Base-by-base conservation (phyloP, 2,329 filamentous ascomycete species). In the Cordyceps tenuipes region DNA sequence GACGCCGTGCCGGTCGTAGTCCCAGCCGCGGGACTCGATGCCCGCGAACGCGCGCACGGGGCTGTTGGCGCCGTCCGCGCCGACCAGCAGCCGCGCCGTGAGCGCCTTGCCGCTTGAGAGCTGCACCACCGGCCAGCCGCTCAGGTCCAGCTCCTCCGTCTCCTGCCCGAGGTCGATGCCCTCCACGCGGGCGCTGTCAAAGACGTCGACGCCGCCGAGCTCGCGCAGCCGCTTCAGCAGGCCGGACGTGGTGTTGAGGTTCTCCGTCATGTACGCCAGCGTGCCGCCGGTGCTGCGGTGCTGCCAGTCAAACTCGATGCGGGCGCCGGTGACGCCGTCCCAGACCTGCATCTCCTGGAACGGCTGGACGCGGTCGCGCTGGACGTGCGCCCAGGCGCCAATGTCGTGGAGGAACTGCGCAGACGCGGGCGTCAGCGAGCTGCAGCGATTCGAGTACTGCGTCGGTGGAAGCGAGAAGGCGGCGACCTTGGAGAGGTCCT, bases 321-420 rank as follows among this genome's bases (percentile, higher is more conserved):
- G 84, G 41, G 91, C 90, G 62, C 86, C 91, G 46, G 89, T 90
- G 60, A 96, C 84, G 63, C 93, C 95, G 72, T 99, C 94, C 94
- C 95, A 99, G 36, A 97, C 94, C 72, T 96, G 89, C 94, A 99
- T 99, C 67, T 93, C 89, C 62, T 95, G 87, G 73, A 97, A 99
- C 0, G 86, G 82, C 76, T 97, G 92, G 39, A 94, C 84, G 36
- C 94, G 85, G 6, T 83, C 78, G 47, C 79, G 76, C 65, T 89
- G 82, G 62, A 97, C 77, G 69, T 95, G 85, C 7, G 79, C 70
- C 94, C 93, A 97, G 54, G 88, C 91, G 41, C 93, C 94, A 62
- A 96, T 94, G 5, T 82, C 78, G 69, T 90, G 81, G 64, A 97
- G 81, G 68, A 94, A 97, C 3, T 80, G 81, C n/a, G 90, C 88